Conservation (phyloP, 1,284 basidiomycete genomes). For the Tilletia horrida region DNA sequence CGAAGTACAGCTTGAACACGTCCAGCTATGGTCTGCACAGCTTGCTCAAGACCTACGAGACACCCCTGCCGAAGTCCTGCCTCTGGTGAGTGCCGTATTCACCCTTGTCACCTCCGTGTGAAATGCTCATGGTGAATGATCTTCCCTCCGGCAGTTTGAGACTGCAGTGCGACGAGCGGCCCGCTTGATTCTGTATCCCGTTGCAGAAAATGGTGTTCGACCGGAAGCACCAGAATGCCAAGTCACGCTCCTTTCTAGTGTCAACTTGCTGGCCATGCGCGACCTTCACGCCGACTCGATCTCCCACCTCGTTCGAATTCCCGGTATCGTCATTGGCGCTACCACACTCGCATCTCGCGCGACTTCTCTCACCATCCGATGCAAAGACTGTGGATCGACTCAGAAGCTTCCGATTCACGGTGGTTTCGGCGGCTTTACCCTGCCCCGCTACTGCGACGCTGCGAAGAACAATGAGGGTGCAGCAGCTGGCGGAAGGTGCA, state of each 20-base stretch:
- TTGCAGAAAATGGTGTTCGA: conserved; percentile 39
- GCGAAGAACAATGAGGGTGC: conserved; percentile 57
- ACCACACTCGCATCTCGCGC: conserved; percentile 90
- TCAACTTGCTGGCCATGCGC: conserved; percentile 86
- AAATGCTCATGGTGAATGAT: neutral
- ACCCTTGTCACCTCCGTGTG: neutral
- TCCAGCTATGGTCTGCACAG: conserved; percentile 88
- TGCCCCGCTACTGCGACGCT: conserved; percentile 49
- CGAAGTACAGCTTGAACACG: conserved; percentile 85
- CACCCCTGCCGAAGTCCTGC: conserved; percentile 80
- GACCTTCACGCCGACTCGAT: conserved; percentile 79
- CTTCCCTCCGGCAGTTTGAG: conserved; percentile 33
- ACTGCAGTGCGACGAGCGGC: conserved; percentile 49
- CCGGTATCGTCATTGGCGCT: conserved; percentile 96
- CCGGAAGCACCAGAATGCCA: conserved; percentile 70
- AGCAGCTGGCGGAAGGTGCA: conserved; percentile 84
- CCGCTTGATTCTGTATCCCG: conserved; percentile 49
- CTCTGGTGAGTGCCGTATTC: conserved; percentile 64
- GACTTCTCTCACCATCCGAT: conserved; percentile 85
- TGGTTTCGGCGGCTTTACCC: conserved; percentile 74
- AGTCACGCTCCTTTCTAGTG: conserved; percentile 76
- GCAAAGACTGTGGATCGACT: conserved; percentile 81
- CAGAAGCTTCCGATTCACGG: conserved; percentile 68
- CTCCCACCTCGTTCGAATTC: conserved; percentile 91
- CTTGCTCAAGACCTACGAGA: conserved; percentile 87